phyloP scores from a whole-genome alignment of 139 green algal genomes.

The Pseudopediastrum boryanum region DNA sequence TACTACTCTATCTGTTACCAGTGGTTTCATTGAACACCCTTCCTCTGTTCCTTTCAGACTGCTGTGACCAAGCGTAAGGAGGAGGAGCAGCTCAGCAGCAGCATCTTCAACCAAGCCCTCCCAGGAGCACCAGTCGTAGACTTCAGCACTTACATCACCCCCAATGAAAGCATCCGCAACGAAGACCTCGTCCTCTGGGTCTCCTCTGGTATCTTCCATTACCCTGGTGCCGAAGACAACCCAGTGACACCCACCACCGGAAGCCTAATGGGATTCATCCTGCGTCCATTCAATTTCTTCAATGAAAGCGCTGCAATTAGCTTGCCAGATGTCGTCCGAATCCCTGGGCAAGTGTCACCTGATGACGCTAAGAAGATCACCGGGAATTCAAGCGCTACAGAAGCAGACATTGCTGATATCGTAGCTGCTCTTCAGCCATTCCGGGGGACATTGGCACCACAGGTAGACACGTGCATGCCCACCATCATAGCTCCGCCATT shows the following conservation, averaged over 20 bases:
- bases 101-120: conserved; percentile 29
- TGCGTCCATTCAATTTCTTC: conserved; percentile 30
- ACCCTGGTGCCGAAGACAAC: conserved; percentile 34
- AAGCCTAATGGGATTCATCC: conserved; percentile 24
- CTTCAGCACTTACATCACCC: conserved; percentile 7
- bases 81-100: conserved; percentile 16
- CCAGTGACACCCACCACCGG: conserved; percentile 34
- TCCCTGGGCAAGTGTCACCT: no score
- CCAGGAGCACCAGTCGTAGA: conserved; percentile 2
- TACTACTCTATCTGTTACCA: no score
- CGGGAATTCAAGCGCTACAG: no score
- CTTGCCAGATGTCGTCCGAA: conserved; percentile 34
- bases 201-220: conserved; percentile 30
- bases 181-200: conserved; percentile 42
- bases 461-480: no score
- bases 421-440: no score
- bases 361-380: no score
- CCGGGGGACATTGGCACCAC: no score
- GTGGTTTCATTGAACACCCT: no score
- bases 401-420: no score
- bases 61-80: conserved; percentile 31
- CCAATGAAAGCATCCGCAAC: conserved; percentile 13
- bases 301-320: conserved; percentile 23
- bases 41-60: no score
- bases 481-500: no score